Base-by-base conservation (phyloP, 805 yeast species). In the Monosporozyma servazzii region DNA sequence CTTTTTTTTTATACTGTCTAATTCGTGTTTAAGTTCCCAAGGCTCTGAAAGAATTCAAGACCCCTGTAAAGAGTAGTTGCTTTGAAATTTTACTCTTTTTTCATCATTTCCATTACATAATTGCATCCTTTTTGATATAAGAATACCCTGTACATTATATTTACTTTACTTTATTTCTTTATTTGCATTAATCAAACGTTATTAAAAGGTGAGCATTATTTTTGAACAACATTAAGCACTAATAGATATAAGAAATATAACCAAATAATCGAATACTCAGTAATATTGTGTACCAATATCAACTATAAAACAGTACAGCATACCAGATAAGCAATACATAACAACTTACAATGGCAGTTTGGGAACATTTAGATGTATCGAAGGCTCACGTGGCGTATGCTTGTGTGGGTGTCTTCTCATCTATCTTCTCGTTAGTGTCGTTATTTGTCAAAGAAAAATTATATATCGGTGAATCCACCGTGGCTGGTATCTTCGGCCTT, bases 401-500 rank as follows among this genome's bases (percentile, higher is more conserved):
- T 11, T 78, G 89, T 55, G 78, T 88, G 10, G 96, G 96, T 44
- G 81, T 86, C 11, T 88, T 89, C 63, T 79, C 89, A 49, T 77
- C 91, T 6, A 68, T 86, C 27, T 90, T 89, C 68, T 86, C 95
- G 5, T 73, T 89, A 15, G 78, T 86, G 2, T 90, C 96, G 0
- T 75, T 88, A 29, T 80, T 87, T 60, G 82, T 88, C 45, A 89
- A 89, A 64, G 96, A 89, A 66, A 78, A 80, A 58, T 75, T 88
- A 11, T 89, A 85, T 64, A 83, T 89, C 20, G 96, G 96, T 56
- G 97, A 89, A 68, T 95, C 96, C 5, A 83, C 93, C 0, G 87
- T 88, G 2, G 95, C 96, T 0, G 81, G 91, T 3, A 73, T 88
- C 5, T 85, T 86, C 42, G 97, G 97, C 1, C 72, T 88, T 10